Conservation (phyloP, 306 rosid species). For the Betula pendula region DNA sequence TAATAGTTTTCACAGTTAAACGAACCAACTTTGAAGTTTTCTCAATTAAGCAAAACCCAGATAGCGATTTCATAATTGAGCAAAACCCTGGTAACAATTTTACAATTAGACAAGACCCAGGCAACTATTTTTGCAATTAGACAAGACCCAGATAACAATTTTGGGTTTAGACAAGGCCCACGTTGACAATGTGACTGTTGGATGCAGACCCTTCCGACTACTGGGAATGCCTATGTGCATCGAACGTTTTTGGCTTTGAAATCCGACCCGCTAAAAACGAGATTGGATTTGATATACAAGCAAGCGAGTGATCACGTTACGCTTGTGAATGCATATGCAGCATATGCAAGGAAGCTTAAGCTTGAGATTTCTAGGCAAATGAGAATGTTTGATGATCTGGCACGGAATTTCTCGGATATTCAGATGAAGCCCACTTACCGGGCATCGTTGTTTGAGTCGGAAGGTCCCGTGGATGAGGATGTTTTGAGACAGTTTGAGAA, state of each 20-base stretch:
- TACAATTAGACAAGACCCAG: slow-evolving; percentile 2
- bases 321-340: slow-evolving; percentile 93
- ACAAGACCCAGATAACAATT: slow-evolving; percentile 19
- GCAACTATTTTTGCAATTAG: slow-evolving; percentile 13
- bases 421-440: slow-evolving; percentile 59
- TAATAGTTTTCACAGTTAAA: not conserved
- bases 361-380: slow-evolving; percentile 88
- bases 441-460: slow-evolving; percentile 63
- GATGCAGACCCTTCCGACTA: slow-evolving; percentile 72
- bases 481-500: slow-evolving; percentile 91
- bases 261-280: slow-evolving; percentile 85
- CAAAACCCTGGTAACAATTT: slow-evolving; percentile 14
- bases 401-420: slow-evolving; percentile 66
- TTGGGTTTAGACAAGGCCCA: not conserved
- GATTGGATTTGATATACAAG: slow-evolving; percentile 86
- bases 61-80: not conserved
- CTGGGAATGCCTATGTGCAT: slow-evolving; percentile 81
- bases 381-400: slow-evolving; percentile 87
- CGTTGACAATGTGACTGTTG: not conserved
- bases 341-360: slow-evolving; percentile 98
- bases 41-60: slow-evolving; percentile 25
- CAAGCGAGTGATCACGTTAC: slow-evolving; percentile 94
- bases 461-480: slow-evolving; percentile 86
- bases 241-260: slow-evolving; percentile 88
- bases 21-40: not conserved